Base-by-base conservation (phyloP, 495 filamentous ascomycete species). In the Bacidia rubella region DNA sequence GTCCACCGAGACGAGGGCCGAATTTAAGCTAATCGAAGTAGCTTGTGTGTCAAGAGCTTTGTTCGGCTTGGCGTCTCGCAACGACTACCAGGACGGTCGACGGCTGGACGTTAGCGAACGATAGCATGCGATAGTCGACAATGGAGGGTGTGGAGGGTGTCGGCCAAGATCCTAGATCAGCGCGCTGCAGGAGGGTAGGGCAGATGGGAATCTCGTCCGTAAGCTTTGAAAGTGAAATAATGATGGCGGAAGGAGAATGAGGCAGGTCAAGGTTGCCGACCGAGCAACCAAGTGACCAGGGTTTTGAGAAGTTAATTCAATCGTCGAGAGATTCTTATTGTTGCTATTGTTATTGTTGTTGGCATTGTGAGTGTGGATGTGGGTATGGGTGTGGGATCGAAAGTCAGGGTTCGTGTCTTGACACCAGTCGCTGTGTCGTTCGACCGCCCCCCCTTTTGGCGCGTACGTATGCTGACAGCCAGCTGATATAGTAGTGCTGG, bases 31-130 rank as follows among this genome's bases (percentile, higher is more conserved):
- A 44, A 22, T 17, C 41, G 17, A 5, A 20, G 7, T 5, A 9
- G 20, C 9, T 44, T 9, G 7, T 22, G 41, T 44, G 41, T 44
- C 41, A 44, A 44, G 41, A 44, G 12, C 20, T 22, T 44, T 44
- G 41, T 44, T 44, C 41, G 41, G 5, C 41, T 44, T 44, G 41
- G 41, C 41, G 41, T 44, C 41, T 44, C 20, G 41, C 41, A 44
- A 44, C 20, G 41, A 35, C 29, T 35, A 15, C 29, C 29, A 35
- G 29, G 29, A 35, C 15, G 29, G 29, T 35, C 7, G 7, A 35
- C 29, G 7, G 15, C 7, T 35, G 29, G 29, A 35, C 29, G 7
- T 35, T 35, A 35, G 29, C 29, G 7, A 5, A 35, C 29, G 29
- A 35, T 35, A 35, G 29, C 15, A 35, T 7, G 29, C 29, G 29